Base-by-base conservation (phyloP, 768 basidiomycete genomes). In the Tephrocybe sp. region DNA sequence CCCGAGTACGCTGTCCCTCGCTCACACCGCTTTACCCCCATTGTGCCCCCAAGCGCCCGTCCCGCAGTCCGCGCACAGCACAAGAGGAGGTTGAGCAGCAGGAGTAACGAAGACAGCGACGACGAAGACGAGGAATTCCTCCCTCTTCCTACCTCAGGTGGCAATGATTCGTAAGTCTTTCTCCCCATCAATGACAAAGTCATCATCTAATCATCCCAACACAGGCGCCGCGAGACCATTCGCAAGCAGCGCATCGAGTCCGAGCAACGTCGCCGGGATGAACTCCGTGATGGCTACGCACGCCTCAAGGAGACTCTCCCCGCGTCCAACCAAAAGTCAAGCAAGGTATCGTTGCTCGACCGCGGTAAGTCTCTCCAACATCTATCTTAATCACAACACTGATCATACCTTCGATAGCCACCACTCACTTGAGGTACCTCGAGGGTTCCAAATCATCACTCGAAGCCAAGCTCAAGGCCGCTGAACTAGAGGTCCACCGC, bases 191-290 rank as follows among this genome's bases (percentile, higher is more conserved):
- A 1, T 30, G 15, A 15, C 1, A 33, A 41, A 15, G 18, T 27
- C 25, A 13, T 22, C 46, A 15, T 53, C 38, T 45, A 29, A 47
- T 37, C 25, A 7, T 38, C 23, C n/a, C 42, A n/a, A n/a, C 38
- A 34, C 57, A 78, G 79, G 39, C 89, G 90, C 69, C 88, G 91
- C 64, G 91, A 93, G 75, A 88, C 89, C 48, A 89, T 93, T 61
- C 88, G 91, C 65, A 83, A 84, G 64, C 90, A 92, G 74, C 88
- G 91, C 70, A 93, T 93, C 73, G 91, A 93, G 76, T 91, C 90
- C 21, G 91, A 93, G 75, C 89, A 94, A 76, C 77, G 91, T 57
- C 80, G 93, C 58, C 83, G 93, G 31, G 91, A 94, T 61, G 93
- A 95, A 70, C 88, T 95, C 64, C 78, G 93, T 48, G 92, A 95